Conservation (phyloP, 345 rosid species). For the Cardiospermum halicacabum region DNA sequence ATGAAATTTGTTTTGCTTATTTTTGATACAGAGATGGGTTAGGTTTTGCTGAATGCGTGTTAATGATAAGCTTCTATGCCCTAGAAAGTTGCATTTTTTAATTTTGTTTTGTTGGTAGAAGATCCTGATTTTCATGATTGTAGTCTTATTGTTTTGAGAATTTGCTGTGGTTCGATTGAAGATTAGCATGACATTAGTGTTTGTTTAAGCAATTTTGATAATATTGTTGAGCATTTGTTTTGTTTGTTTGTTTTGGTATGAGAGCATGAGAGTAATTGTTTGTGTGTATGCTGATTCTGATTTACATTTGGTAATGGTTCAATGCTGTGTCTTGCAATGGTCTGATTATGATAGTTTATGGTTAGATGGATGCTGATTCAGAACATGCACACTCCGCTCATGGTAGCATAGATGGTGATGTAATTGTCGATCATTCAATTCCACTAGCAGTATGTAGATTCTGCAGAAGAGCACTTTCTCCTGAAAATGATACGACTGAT, state of each 20-base stretch:
- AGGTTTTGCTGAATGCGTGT: too few species aligned
- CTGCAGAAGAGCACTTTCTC: constrained; percentile 45
- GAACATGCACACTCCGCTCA: constrained; percentile 15
- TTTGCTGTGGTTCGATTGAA: neutral
- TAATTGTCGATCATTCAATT: constrained; percentile 21
- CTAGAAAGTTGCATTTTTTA: neutral
- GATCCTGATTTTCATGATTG: neutral
- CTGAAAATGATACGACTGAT: constrained; percentile 36
- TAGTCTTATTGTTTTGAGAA: neutral
- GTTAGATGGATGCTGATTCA: constrained; percentile 38
- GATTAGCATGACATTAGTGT: neutral
- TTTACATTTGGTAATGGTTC: too few species aligned
- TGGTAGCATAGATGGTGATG: constrained; percentile 20
- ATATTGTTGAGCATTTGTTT: neutral
- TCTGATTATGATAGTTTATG: constrained; percentile 16
- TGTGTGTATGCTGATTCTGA: too few species aligned
- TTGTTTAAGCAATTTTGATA: neutral
- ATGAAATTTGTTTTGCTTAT: neutral
- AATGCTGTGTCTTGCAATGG: constrained; percentile 14
- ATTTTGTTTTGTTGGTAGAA: neutral
- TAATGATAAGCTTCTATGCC: too few species aligned
- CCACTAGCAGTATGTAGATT: constrained; percentile 45
- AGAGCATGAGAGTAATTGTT: neutral
- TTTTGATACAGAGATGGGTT: neutral
- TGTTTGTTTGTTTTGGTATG: neutral